phyloP scores from a whole-genome alignment of 2,329 filamentous ascomycete species.

The Neonectria neomacrospora region DNA sequence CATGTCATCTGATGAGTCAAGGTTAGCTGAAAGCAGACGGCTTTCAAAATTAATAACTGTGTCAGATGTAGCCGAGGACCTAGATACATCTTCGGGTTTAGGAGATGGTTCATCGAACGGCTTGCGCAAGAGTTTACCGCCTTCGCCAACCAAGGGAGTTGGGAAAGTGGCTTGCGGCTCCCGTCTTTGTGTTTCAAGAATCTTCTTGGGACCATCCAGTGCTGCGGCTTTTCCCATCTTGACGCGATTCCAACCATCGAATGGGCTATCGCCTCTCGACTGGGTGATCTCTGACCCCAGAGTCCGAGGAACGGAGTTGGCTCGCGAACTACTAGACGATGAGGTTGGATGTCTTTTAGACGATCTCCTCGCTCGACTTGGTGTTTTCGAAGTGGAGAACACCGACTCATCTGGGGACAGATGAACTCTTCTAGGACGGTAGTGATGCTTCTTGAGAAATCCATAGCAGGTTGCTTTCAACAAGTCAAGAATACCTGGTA shows the following conservation, averaged over 20 bases:
- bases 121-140: slow-evolving; percentile 55
- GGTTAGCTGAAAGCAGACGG: background rate
- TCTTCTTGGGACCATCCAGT: slow-evolving; percentile 7
- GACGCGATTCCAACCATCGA: slow-evolving; percentile 54
- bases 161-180: background rate
- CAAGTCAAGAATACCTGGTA: slow-evolving; percentile 68
- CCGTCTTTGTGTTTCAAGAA: slow-evolving; percentile 12
- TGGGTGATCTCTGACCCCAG: slow-evolving; percentile 10
- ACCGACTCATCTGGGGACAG: slow-evolving; percentile 37
- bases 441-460: slow-evolving; percentile 79
- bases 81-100: slow-evolving; percentile 23
- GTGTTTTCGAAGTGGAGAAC: slow-evolving; percentile 40
- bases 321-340: slow-evolving; percentile 29
- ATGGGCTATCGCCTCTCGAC: slow-evolving; percentile 37
- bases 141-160: slow-evolving; percentile 52
- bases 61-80: background rate
- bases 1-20: background rate
- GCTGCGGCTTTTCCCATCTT: slow-evolving; percentile 43
- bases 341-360: slow-evolving; percentile 24
- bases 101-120: slow-evolving; percentile 56
- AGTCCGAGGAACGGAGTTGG: slow-evolving; percentile 24
- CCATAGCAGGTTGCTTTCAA: slow-evolving; percentile 75
- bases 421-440: slow-evolving; percentile 63
- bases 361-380: slow-evolving; percentile 31
- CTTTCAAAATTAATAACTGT: background rate